Evolutionary conservation across 176 grass and related monocot species (phyloP), one percentile per base, ranked within the genome.

Genomic region (Eremochloa ophiuroides): DNA sequence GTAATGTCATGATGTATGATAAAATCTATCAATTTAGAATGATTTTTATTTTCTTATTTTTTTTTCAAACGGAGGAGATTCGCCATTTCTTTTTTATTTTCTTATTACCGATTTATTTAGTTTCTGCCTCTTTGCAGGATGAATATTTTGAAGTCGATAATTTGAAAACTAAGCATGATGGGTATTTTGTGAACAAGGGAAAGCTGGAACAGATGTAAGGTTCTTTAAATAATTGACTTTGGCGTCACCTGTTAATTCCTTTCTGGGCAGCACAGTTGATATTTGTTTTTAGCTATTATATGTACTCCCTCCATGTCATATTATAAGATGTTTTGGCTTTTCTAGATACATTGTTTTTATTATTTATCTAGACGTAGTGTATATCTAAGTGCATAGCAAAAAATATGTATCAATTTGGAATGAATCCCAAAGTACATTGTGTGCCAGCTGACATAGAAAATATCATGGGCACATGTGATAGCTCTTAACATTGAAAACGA

Each of bases 101-200:
- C 58, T 64, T 27, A 44, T 82, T 77, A 44, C 17, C 65, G 71
- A 81, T 83, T 82, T 25, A 66, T 60, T 63, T 62, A 66, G 82
- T 91, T 28, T 82, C 83, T 83, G 12, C 62, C 73, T 35, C 34
- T 35, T 85, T 90, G 39, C 77, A 99, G 97, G 97, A 99, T 91
- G 97, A 96, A 71, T 99, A 99, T 90, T 99, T 99, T 79, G 90
- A 99, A 88, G 93, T 95, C 9, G 93, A 99, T 84, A 99, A 99
- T 89, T 90, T 99, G 91, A 87, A 62, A 69, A 99, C 97, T 55
- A 99, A 99, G 77, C 97, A 99, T 14, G 88, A 85, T 87, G 97
- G 97, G 8, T 99, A 96, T 88, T 99, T 99, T 94, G 91, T 99
- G 55, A 99, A 99, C 75, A 99, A 99, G 88, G 97, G 97, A 41